These are phyloP conservation scores for Cladosporium sp. DNA, from an alignment of 2,329 filamentous ascomycete species.

Conservation along the genomic window DNA sequence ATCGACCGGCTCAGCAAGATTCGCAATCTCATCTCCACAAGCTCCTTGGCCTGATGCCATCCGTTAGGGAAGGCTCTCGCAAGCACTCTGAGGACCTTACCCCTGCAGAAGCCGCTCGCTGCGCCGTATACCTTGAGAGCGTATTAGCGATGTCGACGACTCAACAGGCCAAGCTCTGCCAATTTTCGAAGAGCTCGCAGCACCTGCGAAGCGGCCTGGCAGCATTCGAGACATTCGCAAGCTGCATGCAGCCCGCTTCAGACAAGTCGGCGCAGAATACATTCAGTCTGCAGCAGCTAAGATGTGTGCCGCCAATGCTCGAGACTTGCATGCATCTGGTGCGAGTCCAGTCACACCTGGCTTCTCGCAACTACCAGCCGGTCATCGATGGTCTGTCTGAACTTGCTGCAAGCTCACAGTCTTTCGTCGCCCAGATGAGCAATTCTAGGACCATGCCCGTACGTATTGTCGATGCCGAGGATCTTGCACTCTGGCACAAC, in stretches of 20 bases:
- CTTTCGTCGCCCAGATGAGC: slow-evolving; percentile 31
- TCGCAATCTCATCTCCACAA: slow-evolving; percentile 73
- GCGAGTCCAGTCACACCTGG: slow-evolving; percentile 15
- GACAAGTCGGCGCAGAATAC: not conserved
- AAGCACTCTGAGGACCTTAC: slow-evolving; percentile 83
- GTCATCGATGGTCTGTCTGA: slow-evolving; percentile 8
- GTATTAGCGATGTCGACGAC: slow-evolving; percentile 51
- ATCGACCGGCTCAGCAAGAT: slow-evolving; percentile 23
- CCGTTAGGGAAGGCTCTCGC: slow-evolving; percentile 58
- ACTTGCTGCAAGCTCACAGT: not conserved
- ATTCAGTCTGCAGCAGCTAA: slow-evolving; percentile 1
- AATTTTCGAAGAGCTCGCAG: not conserved
- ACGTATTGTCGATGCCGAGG: not conserved
- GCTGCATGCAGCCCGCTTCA: not conserved
- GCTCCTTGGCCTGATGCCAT: slow-evolving; percentile 65
- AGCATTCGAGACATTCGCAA: slow-evolving; percentile 11
- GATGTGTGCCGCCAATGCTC: slow-evolving; percentile 2
- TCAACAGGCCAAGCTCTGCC: slow-evolving; percentile 8
- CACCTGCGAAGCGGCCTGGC: not conserved
- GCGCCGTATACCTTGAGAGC: slow-evolving; percentile 80
- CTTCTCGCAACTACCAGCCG: slow-evolving; percentile 13
- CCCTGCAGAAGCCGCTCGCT: slow-evolving; percentile 69
- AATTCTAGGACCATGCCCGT: not conserved
- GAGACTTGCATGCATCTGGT: slow-evolving; percentile 6
- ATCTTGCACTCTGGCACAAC: slow-evolving; percentile 1